Conservation (phyloP, 345 rosid species). For the Moricandia moricandioides region DNA sequence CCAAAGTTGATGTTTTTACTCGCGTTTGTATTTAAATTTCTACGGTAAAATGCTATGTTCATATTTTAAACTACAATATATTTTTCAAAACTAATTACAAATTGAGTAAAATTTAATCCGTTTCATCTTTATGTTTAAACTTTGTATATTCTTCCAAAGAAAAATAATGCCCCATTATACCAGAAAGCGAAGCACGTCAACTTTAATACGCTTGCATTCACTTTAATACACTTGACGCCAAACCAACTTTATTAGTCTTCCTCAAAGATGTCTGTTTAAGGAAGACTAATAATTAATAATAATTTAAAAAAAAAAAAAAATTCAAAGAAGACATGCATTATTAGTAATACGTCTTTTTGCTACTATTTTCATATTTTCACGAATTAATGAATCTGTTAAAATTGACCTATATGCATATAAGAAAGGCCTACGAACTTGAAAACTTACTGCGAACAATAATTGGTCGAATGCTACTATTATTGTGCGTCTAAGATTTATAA, state of each 20-base stretch:
- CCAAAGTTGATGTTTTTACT: background rate
- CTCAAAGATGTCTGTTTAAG: no score
- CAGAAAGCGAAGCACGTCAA: background rate
- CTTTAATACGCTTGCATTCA: conserved; percentile 12
- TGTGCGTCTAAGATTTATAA: conserved; percentile 21
- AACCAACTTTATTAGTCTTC: no score
- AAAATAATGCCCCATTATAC: background rate
- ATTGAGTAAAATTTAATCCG: background rate
- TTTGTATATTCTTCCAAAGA: background rate
- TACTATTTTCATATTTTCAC: conserved; percentile 25
- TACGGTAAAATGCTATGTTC: background rate
- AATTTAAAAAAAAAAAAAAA: no score
- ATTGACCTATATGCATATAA: conserved; percentile 17
- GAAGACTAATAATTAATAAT: no score
- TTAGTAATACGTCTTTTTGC: background rate
- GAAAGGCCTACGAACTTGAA: conserved; percentile 8
- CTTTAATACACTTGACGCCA: conserved; percentile 9
- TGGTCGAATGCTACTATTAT: conserved; percentile 35
- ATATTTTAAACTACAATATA: background rate
- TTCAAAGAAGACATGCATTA: conserved; percentile 10
- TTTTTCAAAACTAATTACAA: background rate
- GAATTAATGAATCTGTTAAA: conserved; percentile 11
- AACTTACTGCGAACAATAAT: conserved; percentile 33
- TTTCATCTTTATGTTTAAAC: background rate
- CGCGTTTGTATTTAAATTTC: background rate